Evolutionary conservation across 2,329 filamentous ascomycete species (phyloP), one percentile per base, ranked within the genome.

Genomic region (Podosphaera fusca): DNA sequence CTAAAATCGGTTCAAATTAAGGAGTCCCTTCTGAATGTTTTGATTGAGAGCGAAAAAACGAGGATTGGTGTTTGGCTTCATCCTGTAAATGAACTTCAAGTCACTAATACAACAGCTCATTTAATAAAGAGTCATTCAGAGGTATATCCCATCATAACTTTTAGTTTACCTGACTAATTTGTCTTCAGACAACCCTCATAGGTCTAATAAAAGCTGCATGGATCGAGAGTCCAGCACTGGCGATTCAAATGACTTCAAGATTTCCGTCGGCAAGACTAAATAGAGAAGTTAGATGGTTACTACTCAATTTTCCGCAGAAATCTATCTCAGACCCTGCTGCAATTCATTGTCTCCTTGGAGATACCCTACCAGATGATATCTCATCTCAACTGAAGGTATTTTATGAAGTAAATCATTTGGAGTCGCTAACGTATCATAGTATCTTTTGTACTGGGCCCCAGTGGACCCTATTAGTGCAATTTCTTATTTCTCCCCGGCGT

Each of bases 381-480:
- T 81, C 80, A 56, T 82, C 81, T 63, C 89, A 95, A 69, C 75
- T 96, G 56, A 95, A 90, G 76, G 84, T 85, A 71, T 8, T 49
- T 58, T n/a, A n/a, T 33, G 14, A 10, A 47, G 3, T n/a, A n/a
- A 30, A 31, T 40, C 14, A n/a, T 52, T 59, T 12, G 57, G 56
- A 46, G n/a, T 52, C 60, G 56, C 66, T 72, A 64, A 72, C 61
- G 2, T 55, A 63, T 54, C 53, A 7, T 62, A 88, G 80, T 95
- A 94, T 69, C 74, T 98, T 14, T 74, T 98, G 1, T 95, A 86
- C 71, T 99, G 92, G 92, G 79, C 84, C 30, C 81, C 92, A 0
- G 82, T 95, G 36, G 95, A 95, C 65, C 92, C 92, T 0, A 84
- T 95, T 60, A 92, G 89, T 8, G 89, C 94, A 0, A 83, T 94